Evolutionary conservation across 495 filamentous ascomycete genomes (phyloP).

Genomic region (Penicillium subrubescens): DNA sequence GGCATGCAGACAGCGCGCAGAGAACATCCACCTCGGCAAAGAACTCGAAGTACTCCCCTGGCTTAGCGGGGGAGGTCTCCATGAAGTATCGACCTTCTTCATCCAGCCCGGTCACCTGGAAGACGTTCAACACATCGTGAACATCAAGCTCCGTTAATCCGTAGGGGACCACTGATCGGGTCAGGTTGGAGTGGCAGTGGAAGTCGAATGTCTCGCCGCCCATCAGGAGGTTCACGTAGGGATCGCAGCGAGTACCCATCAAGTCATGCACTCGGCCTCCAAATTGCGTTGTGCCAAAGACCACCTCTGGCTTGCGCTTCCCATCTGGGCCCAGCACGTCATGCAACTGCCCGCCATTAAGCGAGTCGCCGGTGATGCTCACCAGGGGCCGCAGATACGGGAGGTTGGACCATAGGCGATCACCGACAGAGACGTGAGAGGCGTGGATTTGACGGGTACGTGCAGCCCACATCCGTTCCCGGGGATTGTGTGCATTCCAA

Average conservation of each 20-base stretch:
- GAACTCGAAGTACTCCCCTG: constrained; percentile 73
- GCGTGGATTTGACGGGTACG: constrained; percentile 77
- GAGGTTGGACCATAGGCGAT: constrained; percentile 75
- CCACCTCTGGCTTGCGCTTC: constrained; percentile 35
- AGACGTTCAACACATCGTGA: constrained; percentile 81
- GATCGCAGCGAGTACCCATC: constrained; percentile 76
- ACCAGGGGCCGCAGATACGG: constrained; percentile 75
- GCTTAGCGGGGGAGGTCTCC: constrained; percentile 67
- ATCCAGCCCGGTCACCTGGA: constrained; percentile 77
- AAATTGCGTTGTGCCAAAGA: constrained; percentile 46
- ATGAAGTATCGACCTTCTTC: constrained; percentile 76
- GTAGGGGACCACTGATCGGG: constrained; percentile 66
- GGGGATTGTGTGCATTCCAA: constrained; percentile 74
- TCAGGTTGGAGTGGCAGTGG: constrained; percentile 82
- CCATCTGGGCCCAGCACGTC: constrained; percentile 42
- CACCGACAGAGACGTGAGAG: constrained; percentile 67
- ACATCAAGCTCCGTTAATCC: constrained; percentile 72
- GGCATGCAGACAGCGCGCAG: constrained; percentile 68
- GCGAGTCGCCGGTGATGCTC: constrained; percentile 69
- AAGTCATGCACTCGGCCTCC: constrained; percentile 69
- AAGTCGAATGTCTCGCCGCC: constrained; percentile 71
- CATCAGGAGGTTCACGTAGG: constrained; percentile 72
- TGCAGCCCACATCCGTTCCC: constrained; percentile 78
- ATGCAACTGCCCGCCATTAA: constrained; percentile 59
- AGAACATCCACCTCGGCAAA: constrained; percentile 75